Evolutionary conservation across 2,329 filamentous ascomycete species (phyloP), one percentile per base, ranked within the genome.

Genomic region (Chrysoporthe puriensis): DNA sequence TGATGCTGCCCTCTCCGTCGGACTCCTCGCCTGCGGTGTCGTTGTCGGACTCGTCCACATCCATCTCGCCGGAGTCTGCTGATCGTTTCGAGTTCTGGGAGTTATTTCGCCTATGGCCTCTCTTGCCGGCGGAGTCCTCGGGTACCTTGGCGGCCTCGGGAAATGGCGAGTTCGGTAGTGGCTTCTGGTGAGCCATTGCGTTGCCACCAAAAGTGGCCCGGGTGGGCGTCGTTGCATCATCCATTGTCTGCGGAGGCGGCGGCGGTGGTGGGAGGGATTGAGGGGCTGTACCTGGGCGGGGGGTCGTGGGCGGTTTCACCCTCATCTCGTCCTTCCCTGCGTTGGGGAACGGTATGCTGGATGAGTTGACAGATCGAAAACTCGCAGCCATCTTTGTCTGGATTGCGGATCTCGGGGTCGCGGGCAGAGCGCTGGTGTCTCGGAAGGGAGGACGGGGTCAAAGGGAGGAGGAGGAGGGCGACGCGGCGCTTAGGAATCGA

Each of bases 21-120:
- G 91, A 91, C 43, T 78, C 85, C 63, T 59, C 69, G 64, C 77
- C 79, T 1, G 73, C 76, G 36, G 79, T 80, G 3, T 73, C 79
- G 71, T 91, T 91, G 63, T 85, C 89, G 13, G 91, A 91, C 21
- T 91, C 90, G 50, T 90, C 90, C 86, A 94, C 92, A 69, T 93
- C 90, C 34, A 93, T 84, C 73, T 96, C 93, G 69, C 89, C 85
- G 3, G 88, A 88, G 48, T 86, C 85, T 65, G 82, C 79, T n/a
- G 89, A 89, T 70, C 86, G 86, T 70, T 81, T 82, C 11, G 90
- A 88, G 65, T 83, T 82, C 70, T 90, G 85, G 26, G 90, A 90
- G 70, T 86, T 83, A 65, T 85, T 86, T 69, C 85, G 80, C 71
- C 82, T 83, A 42, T 83, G 77, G 14, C 78, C 75, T 58, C 81